Base-by-base conservation (phyloP, 2,329 filamentous ascomycete genomes). In the Metarhizium guizhouense region DNA sequence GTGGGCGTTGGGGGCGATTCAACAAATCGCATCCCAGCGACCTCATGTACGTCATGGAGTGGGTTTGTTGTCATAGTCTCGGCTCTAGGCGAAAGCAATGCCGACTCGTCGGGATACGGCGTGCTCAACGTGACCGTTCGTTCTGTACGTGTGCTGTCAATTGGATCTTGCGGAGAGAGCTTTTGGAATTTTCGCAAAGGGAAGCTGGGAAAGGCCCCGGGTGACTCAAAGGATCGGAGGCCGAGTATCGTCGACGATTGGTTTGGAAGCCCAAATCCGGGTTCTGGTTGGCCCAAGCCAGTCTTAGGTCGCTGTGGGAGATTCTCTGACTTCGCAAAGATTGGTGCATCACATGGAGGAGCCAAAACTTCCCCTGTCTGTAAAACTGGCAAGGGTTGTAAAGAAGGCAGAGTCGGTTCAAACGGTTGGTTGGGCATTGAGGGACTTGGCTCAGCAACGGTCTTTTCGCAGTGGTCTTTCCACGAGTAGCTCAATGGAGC, bases 51-150 rank as follows among this genome's bases (percentile, higher is more conserved):
- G 38, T 76, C 72, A 54, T 82, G 81, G 52, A 88, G 76, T 2
- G 84, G 82, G 58, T 87, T 86, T 58, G 79, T 82, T 2, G 85
- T 90, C 76, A 91, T 91, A 16, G 85, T 82, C 63, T 87, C 85
- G 1, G 77, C 84, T 47, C 87, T 80, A 0, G 88, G 88, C 3
- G 87, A 90, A 76, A 90, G 79, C 10, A 88, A 70, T 13, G 83
- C 75, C 50, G 83, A 79, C 11, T 80, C 76, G 14, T 75, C 72
- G 1, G 73, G 60, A 55, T 62, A 70, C 18, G 64, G 67, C 56
- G 57, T 70, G 56, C 61, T 60, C 25, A 75, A 63, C 10, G 69
- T 59, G 34, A 75, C 63, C 58, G 71, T 70, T 64, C 71, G 67
- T 54, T 70, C 69, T 3, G 65, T 60, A 10, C 63, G 59, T 20